Base-by-base conservation (phyloP, 148 eudicot species). In the Diospyros lotus region DNA sequence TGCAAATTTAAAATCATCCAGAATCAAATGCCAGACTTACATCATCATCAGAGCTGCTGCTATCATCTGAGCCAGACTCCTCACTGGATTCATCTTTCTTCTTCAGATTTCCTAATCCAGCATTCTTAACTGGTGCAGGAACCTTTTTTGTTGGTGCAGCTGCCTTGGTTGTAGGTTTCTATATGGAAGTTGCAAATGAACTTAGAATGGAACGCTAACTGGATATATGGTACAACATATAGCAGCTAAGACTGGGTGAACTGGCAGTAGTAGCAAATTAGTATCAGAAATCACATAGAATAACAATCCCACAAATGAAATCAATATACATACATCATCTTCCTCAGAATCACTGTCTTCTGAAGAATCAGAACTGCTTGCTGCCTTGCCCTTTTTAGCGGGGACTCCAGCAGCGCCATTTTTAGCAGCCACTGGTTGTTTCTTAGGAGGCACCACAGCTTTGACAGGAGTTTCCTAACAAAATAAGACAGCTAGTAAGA, bases 311-410 rank as follows among this genome's bases (percentile, higher is more conserved):
- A 8, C 17, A 8, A 65, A 9, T 56, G 11, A 9, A 17, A 69
- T 5, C 3, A 28, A 1, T 9, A n/a, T 9, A 64, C 77, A 55
- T 58, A 78, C 87, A 80, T 70, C 76, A 42, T 75, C 80, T n/a
- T 73, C 84, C 7, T 77, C 81, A 17, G 86, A 82, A 39, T 84
- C 90, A 78, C 82, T 79, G 0, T 84, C 87, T 0, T 85, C 88
- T 28, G 87, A 81, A 17, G 76, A 66, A 11, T 80, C 86, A 4
- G 87, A 80, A 70, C 81, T 78, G 76, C 78, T 69, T 41, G 77
- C 59, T 44, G 15, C 10, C 41, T 75, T 64, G 8, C 58, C 58
- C 51, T 85, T 83, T 43, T 70, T 82, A 18, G 65, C 80, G 2
- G 50, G 50, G 66, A 44, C 15, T 38, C 4, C 44, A 13, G 28